These are phyloP conservation scores for Oxalis stricta DNA, from an alignment of 441 rosid genomes.

Conservation along the genomic window DNA sequence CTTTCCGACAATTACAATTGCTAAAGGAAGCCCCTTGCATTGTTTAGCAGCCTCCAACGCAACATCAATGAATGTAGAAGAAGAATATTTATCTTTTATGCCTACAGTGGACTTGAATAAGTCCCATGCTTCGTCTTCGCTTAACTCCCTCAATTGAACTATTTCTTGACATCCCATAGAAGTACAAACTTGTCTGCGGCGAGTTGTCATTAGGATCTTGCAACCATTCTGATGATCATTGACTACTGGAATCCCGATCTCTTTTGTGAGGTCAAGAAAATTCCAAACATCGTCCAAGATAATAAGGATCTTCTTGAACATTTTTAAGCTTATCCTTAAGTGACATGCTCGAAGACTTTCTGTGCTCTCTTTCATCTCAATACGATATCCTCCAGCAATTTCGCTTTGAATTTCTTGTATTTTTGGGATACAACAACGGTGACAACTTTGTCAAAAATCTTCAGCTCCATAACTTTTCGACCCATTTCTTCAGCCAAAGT, in stretches of 20 bases:
- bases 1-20: not conserved
- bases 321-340: too few species aligned
- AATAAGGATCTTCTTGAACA: constrained; percentile 1
- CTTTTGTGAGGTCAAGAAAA: not conserved
- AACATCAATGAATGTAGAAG: not conserved
- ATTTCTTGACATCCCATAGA: not conserved
- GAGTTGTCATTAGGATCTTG: constrained; percentile 9
- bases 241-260: constrained; percentile 5
- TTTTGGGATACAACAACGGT: not conserved
- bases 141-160: not conserved
- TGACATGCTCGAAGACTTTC: too few species aligned
- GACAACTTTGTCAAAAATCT: constrained; percentile 1
- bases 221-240: constrained; percentile 3
- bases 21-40: constrained; percentile 3
- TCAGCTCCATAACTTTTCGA: too few species aligned
- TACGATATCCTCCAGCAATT: too few species aligned
- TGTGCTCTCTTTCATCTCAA: not conserved
- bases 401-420: not conserved
- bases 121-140: constrained; percentile 6
- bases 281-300: constrained; percentile 7
- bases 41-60: not conserved
- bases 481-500: too few species aligned
- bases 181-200: not conserved
- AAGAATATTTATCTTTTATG: not conserved
- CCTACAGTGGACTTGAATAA: constrained; percentile 1